A percentile compares a stretch with the other conserved stretches of the same genome.
Evolutionary conservation across 2,329 filamentous ascomycete species (phyloP).

Genomic region (Fusarium palustre): DNA sequence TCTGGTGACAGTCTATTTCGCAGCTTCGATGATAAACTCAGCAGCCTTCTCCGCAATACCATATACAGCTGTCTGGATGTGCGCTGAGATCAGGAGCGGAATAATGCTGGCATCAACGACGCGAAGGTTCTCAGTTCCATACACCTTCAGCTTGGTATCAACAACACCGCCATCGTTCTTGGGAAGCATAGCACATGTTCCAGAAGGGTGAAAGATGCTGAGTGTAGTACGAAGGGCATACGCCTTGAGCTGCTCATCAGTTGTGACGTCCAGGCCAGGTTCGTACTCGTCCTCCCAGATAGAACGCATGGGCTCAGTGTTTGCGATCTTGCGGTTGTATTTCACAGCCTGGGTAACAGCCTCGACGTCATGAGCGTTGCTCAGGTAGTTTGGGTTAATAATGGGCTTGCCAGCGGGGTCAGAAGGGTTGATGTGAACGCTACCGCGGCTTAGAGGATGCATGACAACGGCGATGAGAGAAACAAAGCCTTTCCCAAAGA

Average conservation of each 20-base stretch:
- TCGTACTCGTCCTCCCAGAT: slow-evolving; percentile 52
- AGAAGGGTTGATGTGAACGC: slow-evolving; percentile 38
- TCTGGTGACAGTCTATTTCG: neutral
- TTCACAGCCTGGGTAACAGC: slow-evolving; percentile 51
- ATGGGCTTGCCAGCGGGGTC: slow-evolving; percentile 34
- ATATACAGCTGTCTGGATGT: slow-evolving; percentile 65
- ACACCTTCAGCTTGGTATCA: slow-evolving; percentile 57
- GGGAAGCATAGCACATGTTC: slow-evolving; percentile 62
- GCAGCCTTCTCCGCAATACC: slow-evolving; percentile 63
- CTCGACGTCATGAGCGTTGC: slow-evolving; percentile 48
- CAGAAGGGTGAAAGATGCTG: slow-evolving; percentile 54
- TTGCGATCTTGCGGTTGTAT: slow-evolving; percentile 49
- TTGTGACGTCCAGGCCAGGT: slow-evolving; percentile 42
- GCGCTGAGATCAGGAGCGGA: slow-evolving; percentile 60
- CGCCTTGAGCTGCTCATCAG: slow-evolving; percentile 28
- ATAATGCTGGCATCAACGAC: slow-evolving; percentile 63
- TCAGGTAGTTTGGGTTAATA: slow-evolving; percentile 44
- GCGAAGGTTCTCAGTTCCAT: slow-evolving; percentile 61
- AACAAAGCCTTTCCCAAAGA: slow-evolving; percentile 49
- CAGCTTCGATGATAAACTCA: slow-evolving; percentile 42
- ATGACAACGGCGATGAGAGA: slow-evolving; percentile 68
- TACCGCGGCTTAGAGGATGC: slow-evolving; percentile 64
- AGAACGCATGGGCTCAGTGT: slow-evolving; percentile 48
- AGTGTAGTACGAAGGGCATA: slow-evolving; percentile 38
- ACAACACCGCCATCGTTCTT: slow-evolving; percentile 60